Evolutionary conservation across 192 early-diverging fungal species (phyloP).

Genomic region (Backusella tarrabulga): DNA sequence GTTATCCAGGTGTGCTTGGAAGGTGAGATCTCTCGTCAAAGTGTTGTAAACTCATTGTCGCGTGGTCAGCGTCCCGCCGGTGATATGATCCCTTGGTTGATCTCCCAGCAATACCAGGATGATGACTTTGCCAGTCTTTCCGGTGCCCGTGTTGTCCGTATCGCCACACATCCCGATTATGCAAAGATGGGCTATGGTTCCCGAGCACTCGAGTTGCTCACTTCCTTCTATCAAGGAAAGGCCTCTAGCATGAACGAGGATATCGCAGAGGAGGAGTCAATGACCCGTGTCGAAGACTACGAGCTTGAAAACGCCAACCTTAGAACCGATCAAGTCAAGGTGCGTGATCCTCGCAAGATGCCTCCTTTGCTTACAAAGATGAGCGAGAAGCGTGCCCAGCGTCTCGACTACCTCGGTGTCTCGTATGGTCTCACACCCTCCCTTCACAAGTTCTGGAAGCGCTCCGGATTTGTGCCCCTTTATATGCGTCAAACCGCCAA

Average conservation of each 20-base stretch:
- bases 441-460: slow-evolving; percentile 98
- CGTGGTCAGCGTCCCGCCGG: slow-evolving; percentile 86
- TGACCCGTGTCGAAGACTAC: slow-evolving; percentile 49
- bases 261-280: slow-evolving; percentile 50
- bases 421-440: slow-evolving; percentile 87
- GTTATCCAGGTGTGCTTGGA: slow-evolving; percentile 90
- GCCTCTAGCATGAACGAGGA: slow-evolving; percentile 66
- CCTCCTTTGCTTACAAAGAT: slow-evolving; percentile 89
- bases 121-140: slow-evolving; percentile 94
- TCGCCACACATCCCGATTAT: slow-evolving; percentile 98
- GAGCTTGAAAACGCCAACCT: slow-evolving; percentile 57
- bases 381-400: slow-evolving; percentile 73
- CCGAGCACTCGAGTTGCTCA: slow-evolving; percentile 84
- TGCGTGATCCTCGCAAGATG: slow-evolving; percentile 89
- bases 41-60: slow-evolving; percentile 78
- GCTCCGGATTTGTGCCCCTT: slow-evolving; percentile 84
- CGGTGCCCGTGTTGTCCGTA: slow-evolving; percentile 94
- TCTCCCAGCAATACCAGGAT: slow-evolving; percentile 94
- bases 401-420: slow-evolving; percentile 95
- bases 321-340: slow-evolving; percentile 71
- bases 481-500: slow-evolving; percentile 97
- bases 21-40: slow-evolving; percentile 89
- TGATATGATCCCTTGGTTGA: slow-evolving; percentile 97
- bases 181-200: slow-evolving; percentile 96
- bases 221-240: slow-evolving; percentile 84